A percentile compares a stretch with the other conserved stretches of the same genome.
Evolutionary conservation across 305 asterid genomes (phyloP).

Genomic region (Plantago coronopus): DNA sequence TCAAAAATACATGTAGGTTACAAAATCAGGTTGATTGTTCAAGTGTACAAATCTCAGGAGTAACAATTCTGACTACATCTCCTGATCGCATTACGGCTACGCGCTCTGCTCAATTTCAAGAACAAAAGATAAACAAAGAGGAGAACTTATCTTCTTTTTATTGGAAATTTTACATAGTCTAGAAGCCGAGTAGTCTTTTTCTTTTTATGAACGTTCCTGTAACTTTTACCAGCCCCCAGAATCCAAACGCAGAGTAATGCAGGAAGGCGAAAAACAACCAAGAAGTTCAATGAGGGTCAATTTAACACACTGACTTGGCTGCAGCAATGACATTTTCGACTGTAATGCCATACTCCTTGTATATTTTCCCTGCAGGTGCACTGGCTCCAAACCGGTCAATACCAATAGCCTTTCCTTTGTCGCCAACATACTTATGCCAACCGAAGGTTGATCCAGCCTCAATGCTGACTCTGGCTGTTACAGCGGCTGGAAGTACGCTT

Average conservation of each 20-base stretch:
- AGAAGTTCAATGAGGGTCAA: conserved; percentile 11
- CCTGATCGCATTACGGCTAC: conserved; percentile 28
- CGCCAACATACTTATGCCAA: conserved; percentile 66
- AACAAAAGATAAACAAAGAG: conserved; percentile 18
- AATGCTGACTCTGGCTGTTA: conserved; percentile 72
- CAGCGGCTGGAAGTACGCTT: conserved; percentile 56
- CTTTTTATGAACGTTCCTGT: conserved; percentile 4
- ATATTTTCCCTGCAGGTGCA: conserved; percentile 74
- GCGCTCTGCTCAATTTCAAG: conserved; percentile 28
- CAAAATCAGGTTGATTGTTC: conserved; percentile 30
- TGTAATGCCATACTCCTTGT: conserved; percentile 66
- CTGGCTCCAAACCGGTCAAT: conserved; percentile 80
- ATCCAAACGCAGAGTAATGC: conserved; percentile 13
- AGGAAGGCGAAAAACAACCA: conserved; percentile 20
- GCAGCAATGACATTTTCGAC: conserved; percentile 70
- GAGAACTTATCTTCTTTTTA: conserved; percentile 37
- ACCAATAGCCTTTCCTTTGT: conserved; percentile 77
- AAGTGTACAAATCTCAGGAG: conserved; percentile 33
- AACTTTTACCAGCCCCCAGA: conserved; percentile 16
- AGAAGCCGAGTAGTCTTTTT: conserved; percentile 22
- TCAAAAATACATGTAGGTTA: conserved; percentile 29
- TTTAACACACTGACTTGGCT: conserved; percentile 49
- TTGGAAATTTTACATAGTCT: conserved; percentile 27
- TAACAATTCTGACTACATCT: conserved; percentile 24
- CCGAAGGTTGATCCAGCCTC: conserved; percentile 90